Conservation (phyloP, 345 rosid species). For the Balakata baccata region DNA sequence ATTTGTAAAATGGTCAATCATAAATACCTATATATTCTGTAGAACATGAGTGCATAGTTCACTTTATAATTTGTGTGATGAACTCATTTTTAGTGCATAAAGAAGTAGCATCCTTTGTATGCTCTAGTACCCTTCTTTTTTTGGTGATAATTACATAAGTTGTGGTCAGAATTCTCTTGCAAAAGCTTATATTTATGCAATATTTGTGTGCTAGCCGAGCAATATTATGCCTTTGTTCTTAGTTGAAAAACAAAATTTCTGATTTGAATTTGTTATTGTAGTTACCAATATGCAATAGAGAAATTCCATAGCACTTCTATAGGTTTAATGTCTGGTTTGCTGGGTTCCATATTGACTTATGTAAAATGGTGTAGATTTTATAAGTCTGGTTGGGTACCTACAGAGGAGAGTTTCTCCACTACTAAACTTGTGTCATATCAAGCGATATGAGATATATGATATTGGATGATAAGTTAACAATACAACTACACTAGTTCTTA, state of each 20-base stretch:
- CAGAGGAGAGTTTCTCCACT: too few relatives aligned
- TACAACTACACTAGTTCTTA: too few relatives aligned
- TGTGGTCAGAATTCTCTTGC: neutral
- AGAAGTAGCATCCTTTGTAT: neutral
- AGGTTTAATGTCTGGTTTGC: neutral
- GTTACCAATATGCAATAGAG: neutral
- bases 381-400: neutral
- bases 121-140: neutral
- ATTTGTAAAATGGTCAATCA: neutral
- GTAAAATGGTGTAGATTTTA: neutral
- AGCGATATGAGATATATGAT: too few relatives aligned
- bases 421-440: too few relatives aligned
- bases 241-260: neutral
- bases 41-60: too few relatives aligned
- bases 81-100: too few relatives aligned
- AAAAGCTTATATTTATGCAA: neutral
- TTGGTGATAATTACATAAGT: neutral
- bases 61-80: neutral
- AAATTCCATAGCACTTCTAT: neutral
- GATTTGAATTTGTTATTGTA: neutral
- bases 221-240: too few relatives aligned
- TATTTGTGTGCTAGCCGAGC: neutral
- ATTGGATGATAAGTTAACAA: too few relatives aligned
- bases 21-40: neutral
- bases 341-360: neutral